Conservation (phyloP, 345 rosid species). For the Rubroshorea leprosula region DNA sequence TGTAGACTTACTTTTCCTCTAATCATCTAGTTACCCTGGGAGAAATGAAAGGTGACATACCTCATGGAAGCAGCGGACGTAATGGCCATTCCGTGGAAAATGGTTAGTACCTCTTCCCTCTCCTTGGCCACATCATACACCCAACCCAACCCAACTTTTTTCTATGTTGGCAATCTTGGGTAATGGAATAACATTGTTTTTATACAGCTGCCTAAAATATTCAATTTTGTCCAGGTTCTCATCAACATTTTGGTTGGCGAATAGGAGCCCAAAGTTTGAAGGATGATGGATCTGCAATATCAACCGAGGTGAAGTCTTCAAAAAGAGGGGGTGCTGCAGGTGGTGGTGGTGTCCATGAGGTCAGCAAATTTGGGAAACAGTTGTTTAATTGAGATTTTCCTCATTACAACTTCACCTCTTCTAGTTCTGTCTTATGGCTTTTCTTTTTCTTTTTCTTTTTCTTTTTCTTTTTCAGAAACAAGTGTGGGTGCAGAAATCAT, state of each 20-base stretch:
- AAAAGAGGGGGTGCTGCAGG: constrained; percentile 53
- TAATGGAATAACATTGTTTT: too few species aligned
- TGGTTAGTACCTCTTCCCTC: constrained; percentile 27
- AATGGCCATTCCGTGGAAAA: constrained; percentile 25
- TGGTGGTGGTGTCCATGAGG: constrained; percentile 56
- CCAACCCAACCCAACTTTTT: neutral
- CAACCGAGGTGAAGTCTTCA: constrained; percentile 47
- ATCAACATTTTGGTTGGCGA: constrained; percentile 34
- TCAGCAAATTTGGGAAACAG: constrained; percentile 22
- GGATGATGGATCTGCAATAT: constrained; percentile 29
- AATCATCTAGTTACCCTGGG: constrained; percentile 29
- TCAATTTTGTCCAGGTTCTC: constrained; percentile 32
- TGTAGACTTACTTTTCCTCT: constrained; percentile 15
- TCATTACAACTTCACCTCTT: constrained; percentile 6
- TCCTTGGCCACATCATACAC: neutral
- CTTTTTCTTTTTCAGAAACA: constrained; percentile 49
- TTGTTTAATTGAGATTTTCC: constrained; percentile 7
- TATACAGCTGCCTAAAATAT: neutral
- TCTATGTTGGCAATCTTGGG: too few species aligned
- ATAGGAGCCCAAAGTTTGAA: constrained; percentile 29
- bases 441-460: too few species aligned
- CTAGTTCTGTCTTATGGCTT: neutral
- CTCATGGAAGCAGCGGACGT: constrained; percentile 26
- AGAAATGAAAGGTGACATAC: constrained; percentile 31
- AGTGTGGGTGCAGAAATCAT: constrained; percentile 76